These are phyloP conservation scores for Botrytis pseudocinerea DNA, from an alignment of 2,329 filamentous ascomycete genomes.

Conservation along the genomic window DNA sequence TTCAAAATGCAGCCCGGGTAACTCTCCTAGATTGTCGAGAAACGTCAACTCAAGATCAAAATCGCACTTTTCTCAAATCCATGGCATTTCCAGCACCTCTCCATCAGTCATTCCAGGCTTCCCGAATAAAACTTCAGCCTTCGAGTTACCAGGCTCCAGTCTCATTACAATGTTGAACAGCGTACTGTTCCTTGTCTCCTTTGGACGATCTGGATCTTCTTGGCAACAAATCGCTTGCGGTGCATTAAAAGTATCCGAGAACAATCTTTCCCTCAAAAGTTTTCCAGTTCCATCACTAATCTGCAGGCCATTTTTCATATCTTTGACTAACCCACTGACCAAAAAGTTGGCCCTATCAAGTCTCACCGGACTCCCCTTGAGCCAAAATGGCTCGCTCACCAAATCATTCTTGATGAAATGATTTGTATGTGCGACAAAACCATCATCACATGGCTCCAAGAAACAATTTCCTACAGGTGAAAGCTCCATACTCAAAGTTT, in stretches of 20 bases:
- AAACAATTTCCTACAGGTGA: conserved; percentile 37
- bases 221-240: conserved; percentile 43
- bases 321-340: conserved; percentile 26
- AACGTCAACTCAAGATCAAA: no score
- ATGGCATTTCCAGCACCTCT: conserved; percentile 5
- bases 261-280: conserved; percentile 40
- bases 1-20: neutral
- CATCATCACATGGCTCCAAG: conserved; percentile 29
- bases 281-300: neutral
- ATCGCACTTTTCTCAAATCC: neutral
- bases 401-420: conserved; percentile 39
- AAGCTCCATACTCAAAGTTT: conserved; percentile 49
- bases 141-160: neutral
- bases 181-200: conserved; percentile 39
- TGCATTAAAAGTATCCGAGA: conserved; percentile 43
- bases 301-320: neutral
- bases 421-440: conserved; percentile 39
- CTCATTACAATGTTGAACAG: conserved; percentile 40
- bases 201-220: conserved; percentile 37
- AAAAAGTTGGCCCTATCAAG: conserved; percentile 35
- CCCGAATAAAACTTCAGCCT: conserved; percentile 6
- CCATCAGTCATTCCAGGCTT: neutral
- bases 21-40: no score
- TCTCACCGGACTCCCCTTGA: conserved; percentile 41
- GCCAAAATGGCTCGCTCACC: conserved; percentile 41